Evolutionary conservation across 805 yeast species (phyloP).

Genomic region (Yarrowia hollandica): DNA sequence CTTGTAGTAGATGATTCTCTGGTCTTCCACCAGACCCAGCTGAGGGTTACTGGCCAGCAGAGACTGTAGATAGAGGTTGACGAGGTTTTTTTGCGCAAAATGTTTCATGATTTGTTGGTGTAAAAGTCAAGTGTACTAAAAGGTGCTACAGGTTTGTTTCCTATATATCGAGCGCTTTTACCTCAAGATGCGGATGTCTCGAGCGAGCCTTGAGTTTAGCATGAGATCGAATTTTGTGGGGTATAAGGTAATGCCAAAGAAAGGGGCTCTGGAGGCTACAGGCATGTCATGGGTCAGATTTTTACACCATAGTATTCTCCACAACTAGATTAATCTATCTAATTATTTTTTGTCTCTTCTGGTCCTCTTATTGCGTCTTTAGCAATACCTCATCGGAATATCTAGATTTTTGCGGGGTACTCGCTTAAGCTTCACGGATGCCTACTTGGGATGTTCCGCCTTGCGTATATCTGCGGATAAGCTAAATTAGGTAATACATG

Average conservation of each 20-base stretch:
- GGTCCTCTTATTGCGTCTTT: no score
- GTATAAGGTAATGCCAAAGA: no score
- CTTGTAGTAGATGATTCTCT: slow-evolving; percentile 5
- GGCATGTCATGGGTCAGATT: neutral
- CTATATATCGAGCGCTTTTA: neutral
- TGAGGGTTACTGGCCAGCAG: slow-evolving; percentile 15
- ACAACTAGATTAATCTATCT: no score
- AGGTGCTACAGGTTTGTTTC: neutral
- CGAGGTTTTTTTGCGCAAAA: slow-evolving; percentile 1
- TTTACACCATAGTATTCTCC: neutral
- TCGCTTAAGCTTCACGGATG: slow-evolving; percentile 1
- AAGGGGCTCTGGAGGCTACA: neutral
- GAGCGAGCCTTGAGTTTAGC: neutral
- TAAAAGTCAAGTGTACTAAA: neutral
- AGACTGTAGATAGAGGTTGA: slow-evolving; percentile 15
- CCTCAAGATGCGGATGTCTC: neutral
- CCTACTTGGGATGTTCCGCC: slow-evolving; percentile 4
- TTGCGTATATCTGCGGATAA: slow-evolving; percentile 5
- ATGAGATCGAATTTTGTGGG: neutral
- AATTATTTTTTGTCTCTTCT: no score
- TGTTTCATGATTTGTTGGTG: slow-evolving; percentile 11
- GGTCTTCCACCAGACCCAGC: slow-evolving; percentile 21
- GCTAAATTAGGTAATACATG: slow-evolving; percentile 18
- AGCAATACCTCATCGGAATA: no score
- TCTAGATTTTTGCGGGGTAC: slow-evolving; percentile 6